Conservation (phyloP, 805 yeast species). For the Myxozyma melibiosi region DNA sequence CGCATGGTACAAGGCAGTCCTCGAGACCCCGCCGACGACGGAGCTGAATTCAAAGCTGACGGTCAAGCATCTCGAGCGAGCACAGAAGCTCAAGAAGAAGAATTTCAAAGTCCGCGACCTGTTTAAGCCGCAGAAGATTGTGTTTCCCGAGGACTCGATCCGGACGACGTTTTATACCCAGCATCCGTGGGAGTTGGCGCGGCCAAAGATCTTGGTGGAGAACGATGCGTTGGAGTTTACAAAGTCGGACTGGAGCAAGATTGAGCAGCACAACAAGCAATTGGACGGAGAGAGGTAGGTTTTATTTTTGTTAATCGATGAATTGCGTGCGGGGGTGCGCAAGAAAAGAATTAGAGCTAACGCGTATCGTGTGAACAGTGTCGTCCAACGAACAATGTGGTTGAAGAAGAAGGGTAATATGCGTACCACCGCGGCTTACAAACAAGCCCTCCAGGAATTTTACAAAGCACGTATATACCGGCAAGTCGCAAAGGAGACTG, state of each 20-base stretch:
- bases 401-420: slow-evolving; percentile 47
- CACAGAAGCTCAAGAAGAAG: slow-evolving; percentile 35
- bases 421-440: slow-evolving; percentile 58
- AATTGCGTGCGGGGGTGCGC: not conserved
- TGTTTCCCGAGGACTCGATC: slow-evolving; percentile 74
- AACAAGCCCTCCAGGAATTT: slow-evolving; percentile 83
- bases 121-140: slow-evolving; percentile 56
- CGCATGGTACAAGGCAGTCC: slow-evolving; percentile 86
- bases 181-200: slow-evolving; percentile 97
- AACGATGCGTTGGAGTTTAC: slow-evolving; percentile 60
- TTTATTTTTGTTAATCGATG: not conserved
- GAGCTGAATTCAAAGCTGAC: slow-evolving; percentile 39
- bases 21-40: slow-evolving; percentile 75
- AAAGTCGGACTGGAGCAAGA: slow-evolving; percentile 71
- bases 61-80: slow-evolving; percentile 32
- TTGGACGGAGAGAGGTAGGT: slow-evolving; percentile 74
- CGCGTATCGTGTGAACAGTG: slow-evolving; percentile 44
- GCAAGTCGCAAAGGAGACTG: slow-evolving; percentile 70
- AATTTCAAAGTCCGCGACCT: slow-evolving; percentile 47
- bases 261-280: slow-evolving; percentile 71
- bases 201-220: slow-evolving; percentile 83
- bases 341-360: not conserved
- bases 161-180: slow-evolving; percentile 82
- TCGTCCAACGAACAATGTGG: slow-evolving; percentile 71
- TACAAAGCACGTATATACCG: slow-evolving; percentile 82